Base-by-base conservation (phyloP, 2,329 filamentous ascomycete species). In the Tolypocladium cylindrosporum region DNA sequence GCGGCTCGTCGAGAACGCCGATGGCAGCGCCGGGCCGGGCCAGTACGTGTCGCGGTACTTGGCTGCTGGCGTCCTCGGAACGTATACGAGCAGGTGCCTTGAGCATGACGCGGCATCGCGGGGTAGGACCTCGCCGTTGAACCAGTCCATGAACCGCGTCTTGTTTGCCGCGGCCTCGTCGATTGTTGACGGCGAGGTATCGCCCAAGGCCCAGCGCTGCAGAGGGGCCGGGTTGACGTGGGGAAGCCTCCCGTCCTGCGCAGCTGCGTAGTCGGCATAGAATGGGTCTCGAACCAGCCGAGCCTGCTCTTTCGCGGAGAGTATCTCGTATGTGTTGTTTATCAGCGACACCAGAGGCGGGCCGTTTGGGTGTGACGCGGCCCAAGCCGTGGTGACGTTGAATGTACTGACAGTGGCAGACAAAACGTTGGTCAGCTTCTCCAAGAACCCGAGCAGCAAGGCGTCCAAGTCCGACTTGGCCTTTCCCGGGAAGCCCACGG, bases 111-210 rank as follows among this genome's bases (percentile, higher is more conserved):
- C 63, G 2, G 40, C 11, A n/a, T 57, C 51, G 24, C 37, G 31
- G 16, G 58, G 56, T 24, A 82, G 70, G 7, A 83, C 71, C 8
- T 76, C 69, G 37, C 61, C 66, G 53, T 76, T 76, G 64, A 81
- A 79, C 71, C 74, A 77, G 53, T 72, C 63, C 66, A 72, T 73
- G 63, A 78, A 77, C n/a, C 71, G 62, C 0, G 78, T 79, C 61
- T 81, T 82, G 64, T 81, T 80, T 6, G 69, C 63, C 7, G 79
- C 67, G 4, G 76, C 81, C 2, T 75, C 67, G 0, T 74, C 71
- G 0, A 60, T 31, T 3, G 61, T 27, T 71, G 57, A 63, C 1
- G 67, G 61, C 5, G 68, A 58, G 11, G 57, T 59, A 61, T 73
- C 72, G 41, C 67, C 72, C 54, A 67, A 72, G 13, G 63, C 66